These are phyloP conservation scores for Oryza rufipogon DNA, from an alignment of 176 grass and related monocot genomes.

Conservation along the genomic window DNA sequence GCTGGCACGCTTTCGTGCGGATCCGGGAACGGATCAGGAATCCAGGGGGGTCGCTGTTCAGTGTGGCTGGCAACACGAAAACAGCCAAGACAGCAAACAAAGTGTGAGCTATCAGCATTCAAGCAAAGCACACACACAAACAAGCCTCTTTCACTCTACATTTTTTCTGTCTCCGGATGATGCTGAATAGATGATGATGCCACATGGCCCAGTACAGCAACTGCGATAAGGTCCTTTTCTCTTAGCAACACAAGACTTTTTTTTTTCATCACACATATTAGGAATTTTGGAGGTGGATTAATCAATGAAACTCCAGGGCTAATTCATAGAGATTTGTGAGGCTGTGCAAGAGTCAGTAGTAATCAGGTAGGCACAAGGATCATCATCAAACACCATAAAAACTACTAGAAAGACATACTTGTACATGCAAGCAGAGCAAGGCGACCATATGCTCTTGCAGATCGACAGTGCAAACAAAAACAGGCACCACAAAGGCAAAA, in stretches of 20 bases:
- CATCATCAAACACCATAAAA: background rate
- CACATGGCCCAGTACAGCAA: background rate
- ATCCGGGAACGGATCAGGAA: background rate
- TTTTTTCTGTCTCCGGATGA: background rate
- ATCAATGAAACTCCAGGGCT: background rate
- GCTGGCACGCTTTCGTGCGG: background rate
- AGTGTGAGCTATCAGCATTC: background rate
- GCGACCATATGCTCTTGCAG: background rate
- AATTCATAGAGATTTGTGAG: background rate
- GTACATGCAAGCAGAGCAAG: background rate
- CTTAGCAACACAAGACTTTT: background rate
- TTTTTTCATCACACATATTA: background rate
- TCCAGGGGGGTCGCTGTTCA: constrained; percentile 10
- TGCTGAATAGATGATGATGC: background rate
- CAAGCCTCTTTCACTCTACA: background rate
- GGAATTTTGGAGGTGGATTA: background rate
- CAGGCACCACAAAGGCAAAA: constrained; percentile 10
- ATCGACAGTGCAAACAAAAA: background rate
- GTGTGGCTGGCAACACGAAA: background rate
- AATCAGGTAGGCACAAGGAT: background rate
- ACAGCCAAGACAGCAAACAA: background rate
- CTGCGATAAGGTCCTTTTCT: background rate
- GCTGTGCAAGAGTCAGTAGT: background rate
- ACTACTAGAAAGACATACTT: background rate
- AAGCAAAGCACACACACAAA: background rate